These are phyloP conservation scores for Fraxinus dipetala DNA, from an alignment of 305 asterid genomes.

Conservation along the genomic window DNA sequence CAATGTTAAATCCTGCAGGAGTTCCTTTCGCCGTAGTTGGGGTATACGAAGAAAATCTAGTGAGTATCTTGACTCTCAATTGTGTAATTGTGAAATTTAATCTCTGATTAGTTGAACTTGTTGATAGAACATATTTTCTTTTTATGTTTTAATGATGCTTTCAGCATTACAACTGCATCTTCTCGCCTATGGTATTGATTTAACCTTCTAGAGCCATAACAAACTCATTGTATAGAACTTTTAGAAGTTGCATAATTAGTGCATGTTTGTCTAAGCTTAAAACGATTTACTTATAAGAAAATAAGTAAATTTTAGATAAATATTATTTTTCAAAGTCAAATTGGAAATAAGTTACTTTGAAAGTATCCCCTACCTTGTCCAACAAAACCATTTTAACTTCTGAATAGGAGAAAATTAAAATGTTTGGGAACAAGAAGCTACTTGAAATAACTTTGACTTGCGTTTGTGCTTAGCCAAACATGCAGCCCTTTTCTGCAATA, in stretches of 20 bases:
- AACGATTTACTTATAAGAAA: background rate
- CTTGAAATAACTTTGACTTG: background rate
- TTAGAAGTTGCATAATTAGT: background rate
- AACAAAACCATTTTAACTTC: background rate
- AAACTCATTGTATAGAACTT: background rate
- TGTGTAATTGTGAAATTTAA: background rate
- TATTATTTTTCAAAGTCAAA: background rate
- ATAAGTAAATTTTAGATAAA: background rate
- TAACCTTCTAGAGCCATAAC: background rate
- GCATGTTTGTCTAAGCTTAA: background rate
- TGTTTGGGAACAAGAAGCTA: background rate
- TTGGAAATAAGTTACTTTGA: background rate
- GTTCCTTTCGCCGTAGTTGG: constrained; percentile 59
- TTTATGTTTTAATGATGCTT: background rate
- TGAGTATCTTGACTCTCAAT: constrained; percentile 7
- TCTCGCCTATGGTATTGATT: background rate
- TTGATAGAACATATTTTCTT: background rate
- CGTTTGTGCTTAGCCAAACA: background rate
- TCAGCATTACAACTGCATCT: background rate
- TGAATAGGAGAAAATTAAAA: background rate
- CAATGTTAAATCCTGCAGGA: constrained; percentile 52
- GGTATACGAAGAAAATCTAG: constrained; percentile 49
- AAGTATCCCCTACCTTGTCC: background rate
- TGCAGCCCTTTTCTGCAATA: background rate
- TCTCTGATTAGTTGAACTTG: background rate